phyloP scores from a whole-genome alignment of 805 yeast genomes.

The Ogataea chonburiensis region DNA sequence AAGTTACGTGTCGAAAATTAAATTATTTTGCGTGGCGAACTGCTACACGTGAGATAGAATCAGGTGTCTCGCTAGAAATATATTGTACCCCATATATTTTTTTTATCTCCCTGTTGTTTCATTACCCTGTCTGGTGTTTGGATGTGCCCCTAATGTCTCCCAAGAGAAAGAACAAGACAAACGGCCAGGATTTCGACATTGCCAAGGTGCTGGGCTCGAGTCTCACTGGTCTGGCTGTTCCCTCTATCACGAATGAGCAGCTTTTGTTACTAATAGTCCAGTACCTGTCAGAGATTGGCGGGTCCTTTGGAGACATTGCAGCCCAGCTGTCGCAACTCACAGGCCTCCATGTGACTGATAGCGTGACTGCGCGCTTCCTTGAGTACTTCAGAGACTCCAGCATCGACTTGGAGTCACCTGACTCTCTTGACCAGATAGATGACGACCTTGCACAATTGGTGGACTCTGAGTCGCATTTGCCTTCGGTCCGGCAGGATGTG shows the following conservation, averaged over 20 bases:
- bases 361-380: constrained; percentile 9
- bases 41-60: constrained; percentile 5
- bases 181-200: constrained; percentile 11
- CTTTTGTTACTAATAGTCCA: constrained; percentile 23
- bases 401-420: constrained; percentile 8
- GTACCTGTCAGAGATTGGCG: constrained; percentile 21
- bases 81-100: too few species aligned
- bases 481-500: constrained; percentile 13
- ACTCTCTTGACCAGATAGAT: constrained; percentile 5
- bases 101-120: too few species aligned
- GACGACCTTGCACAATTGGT: constrained; percentile 7
- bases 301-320: constrained; percentile 16
- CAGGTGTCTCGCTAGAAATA: not conserved
- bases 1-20: constrained; percentile 7
- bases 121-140: constrained; percentile 5
- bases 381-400: constrained; percentile 8
- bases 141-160: constrained; percentile 9
- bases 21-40: constrained; percentile 6
- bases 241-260: constrained; percentile 20
- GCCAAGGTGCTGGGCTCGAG: constrained; percentile 10
- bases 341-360: constrained; percentile 19
- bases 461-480: not conserved
- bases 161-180: constrained; percentile 2
- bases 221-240: constrained; percentile 2
- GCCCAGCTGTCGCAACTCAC: constrained; percentile 16